Conservation (phyloP, 352 stramenopile genomes). For the Phytophthora brassicae region DNA sequence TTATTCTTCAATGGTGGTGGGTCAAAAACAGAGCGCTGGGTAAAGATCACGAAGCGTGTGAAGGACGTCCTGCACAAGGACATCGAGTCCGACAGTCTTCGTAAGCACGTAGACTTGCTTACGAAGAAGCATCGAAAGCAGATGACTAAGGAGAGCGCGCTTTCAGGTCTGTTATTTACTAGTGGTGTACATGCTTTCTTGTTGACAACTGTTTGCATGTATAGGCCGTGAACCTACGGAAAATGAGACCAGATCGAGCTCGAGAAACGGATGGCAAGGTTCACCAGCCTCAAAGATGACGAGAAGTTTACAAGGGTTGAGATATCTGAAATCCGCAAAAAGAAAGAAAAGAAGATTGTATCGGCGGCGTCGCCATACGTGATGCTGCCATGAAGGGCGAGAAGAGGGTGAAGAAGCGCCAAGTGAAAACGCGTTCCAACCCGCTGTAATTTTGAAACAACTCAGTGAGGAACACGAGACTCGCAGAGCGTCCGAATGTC, state of each 20-base stretch:
- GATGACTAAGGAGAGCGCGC: neutral
- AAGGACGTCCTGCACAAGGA: neutral
- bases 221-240: neutral
- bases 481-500: neutral
- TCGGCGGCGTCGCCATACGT: neutral
- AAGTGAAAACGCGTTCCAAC: neutral
- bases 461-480: neutral
- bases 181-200: too few species aligned
- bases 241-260: neutral
- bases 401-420: neutral
- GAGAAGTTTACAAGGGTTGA: too few species aligned
- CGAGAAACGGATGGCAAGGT: neutral
- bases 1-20: neutral
- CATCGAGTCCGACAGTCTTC: neutral
- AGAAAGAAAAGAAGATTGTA: neutral
- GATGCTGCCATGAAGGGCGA: neutral
- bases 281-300: neutral
- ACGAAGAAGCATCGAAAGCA: neutral
- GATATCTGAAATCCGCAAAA: neutral
- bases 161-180: neutral
- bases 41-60: neutral
- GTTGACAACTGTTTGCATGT: neutral
- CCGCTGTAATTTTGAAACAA: neutral
- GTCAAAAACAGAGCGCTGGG: conserved; percentile 2
- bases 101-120: conserved; percentile 1